Evolutionary conservation across 73 alveolate species (phyloP), one percentile per base, ranked within the genome.

Genomic region (Blepharisma japonicum): DNA sequence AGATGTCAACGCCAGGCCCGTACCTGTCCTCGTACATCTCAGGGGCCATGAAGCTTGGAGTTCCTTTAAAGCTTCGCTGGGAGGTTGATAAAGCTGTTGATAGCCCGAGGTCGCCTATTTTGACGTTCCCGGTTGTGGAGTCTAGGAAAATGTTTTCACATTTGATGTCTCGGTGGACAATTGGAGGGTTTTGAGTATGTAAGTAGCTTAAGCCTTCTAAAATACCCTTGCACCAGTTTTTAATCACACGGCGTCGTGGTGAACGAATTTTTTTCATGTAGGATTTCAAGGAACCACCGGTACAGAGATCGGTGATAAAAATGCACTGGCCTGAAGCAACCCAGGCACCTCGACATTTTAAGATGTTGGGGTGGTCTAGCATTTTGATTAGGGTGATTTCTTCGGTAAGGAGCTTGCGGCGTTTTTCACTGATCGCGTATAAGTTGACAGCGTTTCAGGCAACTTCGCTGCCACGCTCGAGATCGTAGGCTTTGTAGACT

Each of bases 101-200:
- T 50, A 97, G 81, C 6, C 99, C 99, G 55, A 97, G 89, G 85
- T 97, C 99, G 14, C 99, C 99, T 50, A 97, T 97, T 82, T 96
- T 86, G 18, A 97, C 92, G 85, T 97, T 97, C 20, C 97, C 97
- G 51, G 92, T 91, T 61, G 90, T 87, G 55, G 96, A 87, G 78
- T 92, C 93, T 45, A 97, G 92, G 72, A 97, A 97, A 77, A 97
- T 94, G 83, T 97, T 97, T 61, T 97, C 99, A 85, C 99, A 97
- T 89, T 92, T 92, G 23, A 92, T 84, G 81, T 92, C 98, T 81
- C 98, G 87, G 78, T 92, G 98, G 18, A 92, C 90, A 11, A 92
- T 87, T 25, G 98, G 98, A 18, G 71, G 70, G 32, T 87, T 86
- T 49, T 77, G 68, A 25, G 91, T 86, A 89, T 95, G 99, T 18